These are phyloP conservation scores for Neoboletus magnificus DNA, from an alignment of 768 basidiomycete genomes.

Conservation along the genomic window DNA sequence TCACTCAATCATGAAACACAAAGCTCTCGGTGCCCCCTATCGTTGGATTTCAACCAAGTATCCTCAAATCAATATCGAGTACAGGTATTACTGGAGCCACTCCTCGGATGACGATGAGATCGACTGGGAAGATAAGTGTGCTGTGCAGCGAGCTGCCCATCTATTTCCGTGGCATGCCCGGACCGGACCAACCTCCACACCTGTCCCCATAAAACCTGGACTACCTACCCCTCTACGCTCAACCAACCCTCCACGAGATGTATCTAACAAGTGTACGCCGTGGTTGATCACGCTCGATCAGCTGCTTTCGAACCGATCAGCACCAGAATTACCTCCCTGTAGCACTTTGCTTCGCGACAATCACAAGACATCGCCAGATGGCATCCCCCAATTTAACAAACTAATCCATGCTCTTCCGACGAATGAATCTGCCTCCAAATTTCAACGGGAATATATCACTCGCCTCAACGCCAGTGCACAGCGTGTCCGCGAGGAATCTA, in stretches of 20 bases:
- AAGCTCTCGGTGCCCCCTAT: background rate
- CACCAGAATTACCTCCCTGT: background rate
- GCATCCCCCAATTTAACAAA: background rate
- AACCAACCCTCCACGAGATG: no score
- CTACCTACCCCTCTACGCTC: background rate
- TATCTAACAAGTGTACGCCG: no score
- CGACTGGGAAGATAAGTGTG: no score
- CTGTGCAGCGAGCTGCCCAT: background rate
- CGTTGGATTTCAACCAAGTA: background rate
- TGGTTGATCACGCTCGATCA: background rate
- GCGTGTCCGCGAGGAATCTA: background rate
- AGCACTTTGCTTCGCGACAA: background rate
- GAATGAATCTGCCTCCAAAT: background rate
- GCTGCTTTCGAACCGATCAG: no score
- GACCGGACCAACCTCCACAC: background rate
- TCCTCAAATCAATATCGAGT: no score
- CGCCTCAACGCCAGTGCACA: background rate
- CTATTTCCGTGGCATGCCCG: background rate
- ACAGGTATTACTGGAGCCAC: no score
- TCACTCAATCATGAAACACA: constrained; percentile 37
- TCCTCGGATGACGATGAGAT: no score
- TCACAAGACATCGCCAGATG: background rate
- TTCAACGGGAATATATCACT: constrained; percentile 15
- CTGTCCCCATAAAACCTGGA: background rate
- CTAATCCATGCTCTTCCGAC: background rate